phyloP scores from a whole-genome alignment of 495 filamentous ascomycete genomes.

The Podospora bellae-mahoneyi region DNA sequence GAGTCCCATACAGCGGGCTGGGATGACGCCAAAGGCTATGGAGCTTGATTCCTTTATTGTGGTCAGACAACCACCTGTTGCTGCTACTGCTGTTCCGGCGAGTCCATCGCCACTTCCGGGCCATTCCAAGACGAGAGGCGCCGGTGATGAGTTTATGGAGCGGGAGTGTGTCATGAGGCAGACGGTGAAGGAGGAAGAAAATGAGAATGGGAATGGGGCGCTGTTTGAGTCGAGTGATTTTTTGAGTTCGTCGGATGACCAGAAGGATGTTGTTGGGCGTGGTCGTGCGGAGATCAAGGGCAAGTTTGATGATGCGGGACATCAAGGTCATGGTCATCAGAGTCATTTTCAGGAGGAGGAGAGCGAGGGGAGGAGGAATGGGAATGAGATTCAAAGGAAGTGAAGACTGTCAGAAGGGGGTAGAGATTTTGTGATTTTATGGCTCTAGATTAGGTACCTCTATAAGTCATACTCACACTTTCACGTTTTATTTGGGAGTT shows the following conservation, averaged over 20 bases:
- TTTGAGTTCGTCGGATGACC: conserved; percentile 21
- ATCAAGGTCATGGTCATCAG: background rate
- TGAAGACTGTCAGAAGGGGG: background rate
- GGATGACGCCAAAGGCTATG: background rate
- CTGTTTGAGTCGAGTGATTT: conserved; percentile 20
- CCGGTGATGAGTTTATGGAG: conserved; percentile 25
- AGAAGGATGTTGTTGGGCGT: background rate
- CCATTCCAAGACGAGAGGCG: conserved; percentile 18
- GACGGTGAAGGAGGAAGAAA: conserved; percentile 27
- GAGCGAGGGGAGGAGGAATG: background rate
- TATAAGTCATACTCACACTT: no score
- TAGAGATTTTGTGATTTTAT: no score
- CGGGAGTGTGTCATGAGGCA: conserved; percentile 35
- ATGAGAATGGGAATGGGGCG: background rate
- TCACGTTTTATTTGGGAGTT: no score
- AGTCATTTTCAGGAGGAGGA: background rate
- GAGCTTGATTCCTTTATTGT: conserved; percentile 7
- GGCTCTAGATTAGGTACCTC: no score
- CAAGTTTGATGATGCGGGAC: background rate
- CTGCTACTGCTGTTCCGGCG: conserved; percentile 1
- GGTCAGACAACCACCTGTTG: background rate
- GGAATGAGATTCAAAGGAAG: background rate
- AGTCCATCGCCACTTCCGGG: background rate
- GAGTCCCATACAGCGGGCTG: background rate
- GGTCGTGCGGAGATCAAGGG: background rate